Base-by-base conservation (phyloP, 805 yeast species). In the Ogataea neopini region DNA sequence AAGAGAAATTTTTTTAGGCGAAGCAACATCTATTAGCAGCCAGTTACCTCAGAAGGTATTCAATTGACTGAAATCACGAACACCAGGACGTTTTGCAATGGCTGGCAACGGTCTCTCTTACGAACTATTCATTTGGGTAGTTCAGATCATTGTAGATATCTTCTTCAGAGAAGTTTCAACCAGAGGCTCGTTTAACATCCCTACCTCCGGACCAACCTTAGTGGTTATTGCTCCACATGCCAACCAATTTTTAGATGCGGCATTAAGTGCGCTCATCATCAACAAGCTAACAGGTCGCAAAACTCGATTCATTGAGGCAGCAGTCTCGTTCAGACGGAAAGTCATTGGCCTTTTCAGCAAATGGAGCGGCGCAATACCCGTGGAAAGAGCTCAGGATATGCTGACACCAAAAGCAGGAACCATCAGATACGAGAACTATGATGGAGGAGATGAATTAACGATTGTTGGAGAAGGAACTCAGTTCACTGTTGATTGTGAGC, bases 141-240 rank as follows among this genome's bases (percentile, higher is more conserved):
- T 57, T 2, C 54, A 54, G 17, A 49, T 61, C 17, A 51, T 67
- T 11, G 52, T 62, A 11, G 68, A 79, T 53, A 76, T 79, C 42
- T 92, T 92, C 71, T 92, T 92, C 69, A 71, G 98, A 49, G 97
- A 91, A 62, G 89, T 92, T 52, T 76, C 88, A 44, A 82, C 94
- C 3, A 76, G 98, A 50, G 97, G 97, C 1, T 89, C 96, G 1
- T 88, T 81, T 68, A 77, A 79, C 46, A 58, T 80, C 28, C 85
- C 86, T 0, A 73, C 76, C 25, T 66, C 76, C 8, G 97, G 97
- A 0, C 92, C 98, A 0, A 84, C 90, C 7, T 85, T 92, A 45
- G 84, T 94, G 52, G 98, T 94, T 29, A 95, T 94, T 9, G 99
- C 97, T 2, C 98, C 98, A 1, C 99, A 92, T 70, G 96, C 96